Evolutionary conservation across 345 rosid species (phyloP), one percentile per base, ranked within the genome.

Genomic region (Gossypium raimondii): DNA sequence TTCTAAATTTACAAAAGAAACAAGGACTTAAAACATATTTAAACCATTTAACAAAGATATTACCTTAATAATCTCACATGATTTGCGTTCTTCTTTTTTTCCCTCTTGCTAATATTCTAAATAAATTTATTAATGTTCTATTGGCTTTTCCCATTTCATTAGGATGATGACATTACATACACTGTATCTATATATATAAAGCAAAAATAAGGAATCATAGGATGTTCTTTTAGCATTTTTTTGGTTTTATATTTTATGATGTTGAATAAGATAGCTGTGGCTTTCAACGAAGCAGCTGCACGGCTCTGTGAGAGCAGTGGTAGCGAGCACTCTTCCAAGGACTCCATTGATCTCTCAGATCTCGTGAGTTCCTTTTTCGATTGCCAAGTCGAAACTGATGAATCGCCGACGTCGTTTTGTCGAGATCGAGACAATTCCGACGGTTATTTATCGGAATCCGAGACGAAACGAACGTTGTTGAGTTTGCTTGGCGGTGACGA

Each of bases 281-380:
- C 58, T 48, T 68, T 68, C 72, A 48, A 50, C 22, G 76, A 84
- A 38, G 85, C 55, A 55, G 50, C 50, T 45, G 27, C 27, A 38
- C 67, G 80, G 44, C 82, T 79, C 2, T 86, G 87, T 70, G 80
- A 81, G 76, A 94, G 94, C 84, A 88, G 97, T 51, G 90, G 94
- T 5, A 92, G 96, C 70, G 91, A 88, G 74, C 87, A 87, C 75
- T 87, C 83, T 3, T 63, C 75, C 2, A 84, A 84, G 6, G 80
- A 78, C 34, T 59, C 80, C 4, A 25, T 67, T 2, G 89, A 95
- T 83, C 87, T 94, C 11, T 89, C 86, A 5, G 89, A 89, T 74
- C 88, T 93, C 25, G 92, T 93, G 14, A 88, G 87, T 34, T 93
- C 92, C 25, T 95, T 87, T 72, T 78, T 95, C 1, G 94, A 91